Percentiles rank a stretch among this genome's conserved stretches.
Conservation (phyloP, 352 stramenopile genomes). For the Globisporangium nodosum region DNA sequence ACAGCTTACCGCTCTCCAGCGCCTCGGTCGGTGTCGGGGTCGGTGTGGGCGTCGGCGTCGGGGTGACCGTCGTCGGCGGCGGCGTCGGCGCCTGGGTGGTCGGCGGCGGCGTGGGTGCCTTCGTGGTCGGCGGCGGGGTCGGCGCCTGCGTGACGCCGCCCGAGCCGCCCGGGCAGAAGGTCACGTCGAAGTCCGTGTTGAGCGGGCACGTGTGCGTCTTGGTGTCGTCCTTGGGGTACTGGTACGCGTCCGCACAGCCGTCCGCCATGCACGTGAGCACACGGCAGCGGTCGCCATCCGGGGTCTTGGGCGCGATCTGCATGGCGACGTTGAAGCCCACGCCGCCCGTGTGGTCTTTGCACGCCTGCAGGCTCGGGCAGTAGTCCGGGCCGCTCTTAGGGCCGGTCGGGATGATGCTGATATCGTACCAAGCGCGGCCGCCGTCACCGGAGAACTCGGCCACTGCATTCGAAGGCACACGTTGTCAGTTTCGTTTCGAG, state of each 20-base stretch:
- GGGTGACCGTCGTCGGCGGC: constrained; percentile 11
- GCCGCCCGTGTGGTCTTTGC: constrained; percentile 48
- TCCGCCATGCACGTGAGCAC: constrained; percentile 48
- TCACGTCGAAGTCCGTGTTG: constrained; percentile 50
- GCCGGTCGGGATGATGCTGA: constrained; percentile 73
- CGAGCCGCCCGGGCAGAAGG: constrained; percentile 33
- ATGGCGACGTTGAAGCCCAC: constrained; percentile 69
- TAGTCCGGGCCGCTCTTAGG: constrained; percentile 34
- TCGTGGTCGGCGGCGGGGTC: constrained; percentile 12
- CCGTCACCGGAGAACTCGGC: constrained; percentile 63
- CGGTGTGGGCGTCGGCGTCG: constrained; percentile 9
- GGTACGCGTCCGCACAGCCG: constrained; percentile 57
- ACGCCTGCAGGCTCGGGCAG: constrained; percentile 42
- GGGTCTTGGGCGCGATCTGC: constrained; percentile 44
- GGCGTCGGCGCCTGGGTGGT: constrained; percentile 18
- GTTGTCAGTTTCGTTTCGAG: neutral
- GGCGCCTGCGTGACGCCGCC: constrained; percentile 11
- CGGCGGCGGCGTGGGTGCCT: constrained; percentile 12
- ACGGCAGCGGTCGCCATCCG: constrained; percentile 33
- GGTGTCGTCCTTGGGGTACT: constrained; percentile 59
- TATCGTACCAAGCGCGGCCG: constrained; percentile 58
- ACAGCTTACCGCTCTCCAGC: constrained; percentile 9
- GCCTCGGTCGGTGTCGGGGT: constrained; percentile 6
- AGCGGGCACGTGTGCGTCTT: constrained; percentile 63
- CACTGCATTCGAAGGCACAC: constrained; percentile 17